Conservation (phyloP, 345 rosid species). For the Odontarrhena argentea region DNA sequence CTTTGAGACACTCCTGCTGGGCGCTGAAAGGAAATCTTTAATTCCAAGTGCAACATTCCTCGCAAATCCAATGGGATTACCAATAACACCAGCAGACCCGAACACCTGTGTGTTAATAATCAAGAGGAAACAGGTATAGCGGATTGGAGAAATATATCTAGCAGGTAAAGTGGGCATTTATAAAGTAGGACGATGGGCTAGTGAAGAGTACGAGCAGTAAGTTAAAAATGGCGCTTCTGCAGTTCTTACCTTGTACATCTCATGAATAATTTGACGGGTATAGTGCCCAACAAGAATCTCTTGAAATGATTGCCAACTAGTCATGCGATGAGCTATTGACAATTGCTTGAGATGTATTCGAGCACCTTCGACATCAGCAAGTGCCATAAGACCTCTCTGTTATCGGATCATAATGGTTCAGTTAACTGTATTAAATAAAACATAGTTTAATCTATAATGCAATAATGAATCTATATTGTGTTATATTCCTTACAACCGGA, state of each 20-base stretch:
- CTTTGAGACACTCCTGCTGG: conserved; percentile 73
- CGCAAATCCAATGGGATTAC: conserved; percentile 96
- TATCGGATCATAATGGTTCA: conserved; percentile 29
- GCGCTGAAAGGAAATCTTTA: conserved; percentile 87
- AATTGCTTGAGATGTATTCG: conserved; percentile 79
- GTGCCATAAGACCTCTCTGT: conserved; percentile 95
- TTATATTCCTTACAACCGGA: conserved; percentile 6
- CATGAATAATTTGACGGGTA: conserved; percentile 85
- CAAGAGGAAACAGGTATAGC: conserved; percentile 23
- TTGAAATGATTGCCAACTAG: conserved; percentile 92
- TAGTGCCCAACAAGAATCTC: conserved; percentile 86
- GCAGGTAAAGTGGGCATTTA: conserved; percentile 1
- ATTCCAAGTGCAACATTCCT: conserved; percentile 88
- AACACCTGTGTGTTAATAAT: conserved; percentile 60
- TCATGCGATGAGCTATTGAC: conserved; percentile 80
- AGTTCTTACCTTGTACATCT: conserved; percentile 83
- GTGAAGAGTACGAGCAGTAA: conserved; percentile 16
- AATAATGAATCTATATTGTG: conserved; percentile 17
- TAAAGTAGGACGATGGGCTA: conserved; percentile 9
- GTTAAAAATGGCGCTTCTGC: conserved; percentile 1
- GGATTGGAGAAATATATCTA: conserved; percentile 9
- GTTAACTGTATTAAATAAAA: not conserved
- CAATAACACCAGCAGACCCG: conserved; percentile 98
- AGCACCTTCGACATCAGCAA: conserved; percentile 96
- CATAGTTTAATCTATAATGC: conserved; percentile 2